Percentiles rank a stretch among this genome's conserved stretches.
Evolutionary conservation across 306 rosid genomes (phyloP).

Genomic region (Cicer cuneatum): DNA sequence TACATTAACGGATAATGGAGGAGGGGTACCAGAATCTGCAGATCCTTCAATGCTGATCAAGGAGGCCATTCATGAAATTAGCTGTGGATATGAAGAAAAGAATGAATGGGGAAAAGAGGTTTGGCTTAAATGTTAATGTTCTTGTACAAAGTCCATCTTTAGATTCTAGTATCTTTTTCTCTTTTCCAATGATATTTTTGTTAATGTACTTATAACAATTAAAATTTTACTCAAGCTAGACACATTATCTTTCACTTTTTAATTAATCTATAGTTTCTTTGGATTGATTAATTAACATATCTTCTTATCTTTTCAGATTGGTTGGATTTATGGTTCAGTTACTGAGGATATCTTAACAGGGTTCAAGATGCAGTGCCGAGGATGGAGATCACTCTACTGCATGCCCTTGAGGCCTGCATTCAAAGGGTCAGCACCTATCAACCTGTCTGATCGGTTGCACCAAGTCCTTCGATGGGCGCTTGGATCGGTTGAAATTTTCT

Average conservation of each 20-base stretch:
- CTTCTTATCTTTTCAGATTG: conserved; percentile 63
- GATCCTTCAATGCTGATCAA: conserved; percentile 80
- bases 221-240: conserved; percentile 19
- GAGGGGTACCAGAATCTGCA: conserved; percentile 85
- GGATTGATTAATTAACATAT: conserved; percentile 29
- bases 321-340: conserved; percentile 98
- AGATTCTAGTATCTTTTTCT: conserved; percentile 26
- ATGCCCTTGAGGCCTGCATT: too few relatives aligned
- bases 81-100: conserved; percentile 97
- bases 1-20: conserved; percentile 91
- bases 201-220: neutral
- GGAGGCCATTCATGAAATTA: conserved; percentile 94
- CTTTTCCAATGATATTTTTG: conserved; percentile 11
- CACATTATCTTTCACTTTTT: neutral
- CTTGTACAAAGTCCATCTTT: conserved; percentile 37
- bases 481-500: conserved; percentile 95
- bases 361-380: too few relatives aligned
- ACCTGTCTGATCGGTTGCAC: conserved; percentile 93
- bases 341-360: too few relatives aligned
- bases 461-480: conserved; percentile 99
- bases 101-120: conserved; percentile 99
- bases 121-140: conserved; percentile 34
- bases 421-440: too few relatives aligned
- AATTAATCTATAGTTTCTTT: conserved; percentile 16
- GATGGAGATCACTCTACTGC: too few relatives aligned